phyloP scores from a whole-genome alignment of 2,329 filamentous ascomycete genomes.

The Colletotrichum eleusines region DNA sequence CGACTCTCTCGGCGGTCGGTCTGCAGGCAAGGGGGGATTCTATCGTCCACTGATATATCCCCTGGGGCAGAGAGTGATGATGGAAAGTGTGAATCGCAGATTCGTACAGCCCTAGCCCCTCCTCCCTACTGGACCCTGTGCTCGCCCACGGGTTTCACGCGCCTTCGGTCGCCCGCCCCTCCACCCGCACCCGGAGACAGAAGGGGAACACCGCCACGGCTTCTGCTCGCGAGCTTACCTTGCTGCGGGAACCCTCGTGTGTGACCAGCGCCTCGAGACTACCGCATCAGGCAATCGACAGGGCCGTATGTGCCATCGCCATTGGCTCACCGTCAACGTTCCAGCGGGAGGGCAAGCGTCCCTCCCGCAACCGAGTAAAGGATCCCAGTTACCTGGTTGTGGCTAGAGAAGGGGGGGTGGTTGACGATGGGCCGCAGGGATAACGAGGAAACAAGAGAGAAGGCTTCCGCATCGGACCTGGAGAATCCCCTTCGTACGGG shows the following conservation, averaged over 20 bases:
- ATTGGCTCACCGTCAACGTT: slow-evolving; percentile 42
- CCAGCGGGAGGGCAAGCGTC: slow-evolving; percentile 19
- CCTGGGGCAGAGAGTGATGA: background rate
- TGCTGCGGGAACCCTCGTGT: slow-evolving; percentile 13
- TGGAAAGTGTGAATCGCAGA: slow-evolving; percentile 7
- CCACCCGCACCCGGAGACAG: slow-evolving; percentile 4
- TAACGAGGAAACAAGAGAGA: slow-evolving; percentile 1
- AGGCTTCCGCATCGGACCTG: background rate
- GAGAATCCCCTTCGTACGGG: too few species aligned
- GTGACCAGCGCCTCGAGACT: slow-evolving; percentile 32
- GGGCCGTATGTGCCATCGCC: slow-evolving; percentile 10
- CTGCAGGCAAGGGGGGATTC: slow-evolving; percentile 6
- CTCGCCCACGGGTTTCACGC: slow-evolving; percentile 1
- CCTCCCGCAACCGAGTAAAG: slow-evolving; percentile 21
- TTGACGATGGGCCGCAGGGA: background rate
- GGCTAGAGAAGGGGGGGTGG: slow-evolving; percentile 30
- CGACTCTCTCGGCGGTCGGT: background rate
- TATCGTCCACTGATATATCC: background rate
- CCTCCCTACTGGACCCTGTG: background rate
- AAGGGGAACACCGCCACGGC: slow-evolving; percentile 20
- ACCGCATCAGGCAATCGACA: slow-evolving; percentile 39
- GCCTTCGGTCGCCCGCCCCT: slow-evolving; percentile 1
- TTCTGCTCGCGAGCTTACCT: slow-evolving; percentile 8
- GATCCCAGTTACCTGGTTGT: slow-evolving; percentile 8
- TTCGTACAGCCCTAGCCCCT: slow-evolving; percentile 21